Evolutionary conservation across 176 grass and related monocot genomes (phyloP), one percentile per base, ranked within the genome.

Genomic region (Bromus sterilis): DNA sequence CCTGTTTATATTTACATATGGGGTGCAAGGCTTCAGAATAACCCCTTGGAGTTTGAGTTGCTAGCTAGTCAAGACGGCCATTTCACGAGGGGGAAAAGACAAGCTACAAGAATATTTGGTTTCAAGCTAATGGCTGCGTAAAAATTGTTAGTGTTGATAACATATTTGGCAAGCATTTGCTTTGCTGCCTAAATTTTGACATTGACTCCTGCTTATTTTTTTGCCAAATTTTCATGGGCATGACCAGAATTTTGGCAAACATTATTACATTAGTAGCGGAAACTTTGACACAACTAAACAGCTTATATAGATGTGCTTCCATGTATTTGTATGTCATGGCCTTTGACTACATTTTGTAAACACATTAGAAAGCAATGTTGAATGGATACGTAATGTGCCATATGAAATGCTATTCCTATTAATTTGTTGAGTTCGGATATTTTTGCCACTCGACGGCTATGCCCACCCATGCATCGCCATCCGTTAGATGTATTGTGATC

Each of bases 181-280:
- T 75, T 86, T 57, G 60, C 41, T 55, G 65, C 55, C 32, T 69
- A 21, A 82, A n/a, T 64, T 46, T 46, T 78, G 42, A 21, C 12
- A 66, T 51, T 23, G 7, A 40, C 75, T 51, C 18, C 30, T 49
- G 15, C 10, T 61, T 74, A 20, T 21, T 65, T 83, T 75, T 36
- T 25, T 35, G 31, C n/a, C 21, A 83, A 53, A 53, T 75, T 15
- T 75, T 65, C 4, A 36, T 39, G 81, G 30, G 4, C 71, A 15
- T 75, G 70, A 14, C 73, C 42, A 55, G 11, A 39, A 9, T 29
- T 65, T 55, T 76, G 1, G 29, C 18, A 37, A 51, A 37, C 57
- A 37, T 75, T 53, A 83, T 14, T 32, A 37, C 57, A 37, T 75
- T 53, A 83, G n/a, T 32, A 26, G 30, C 6, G n/a, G n/a, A 36